Evolutionary conservation across 2,329 filamentous ascomycete species (phyloP), one percentile per base, ranked within the genome.

Genomic region (Arthrobotrys musiformis): DNA sequence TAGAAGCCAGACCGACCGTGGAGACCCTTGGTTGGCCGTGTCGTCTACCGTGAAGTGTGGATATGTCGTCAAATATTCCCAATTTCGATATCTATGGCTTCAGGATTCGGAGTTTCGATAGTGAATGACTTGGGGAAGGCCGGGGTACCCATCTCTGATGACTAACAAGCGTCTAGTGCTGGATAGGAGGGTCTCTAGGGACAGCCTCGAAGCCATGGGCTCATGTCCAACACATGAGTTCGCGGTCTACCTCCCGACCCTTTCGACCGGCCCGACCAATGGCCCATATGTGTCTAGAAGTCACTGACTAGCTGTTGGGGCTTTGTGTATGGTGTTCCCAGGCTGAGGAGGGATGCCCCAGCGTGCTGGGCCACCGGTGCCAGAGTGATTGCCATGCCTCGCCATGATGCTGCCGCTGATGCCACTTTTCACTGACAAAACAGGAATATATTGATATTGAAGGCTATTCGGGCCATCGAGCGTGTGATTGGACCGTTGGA

Each of bases 171-270:
- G 13, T 58, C 19, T 40, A 52, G 44, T 42, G 46, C 30, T 30
- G 22, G 30, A 8, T 40, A 66, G 62, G 30, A 50, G 30, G 42
- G 33, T 30, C 30, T 4, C 33, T 35, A 60, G 54, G 58, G 35
- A 5, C n/a, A 63, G 56, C 28, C 46, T 63, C 22, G 15, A 15
- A 33, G 24, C 22, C 42, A 19, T 28, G 19, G 15, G 9, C 44
- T 63, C 56, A 30, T 63, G 70, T 75, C 44, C 70, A 75, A 75
- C 70, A 75, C 70, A 75, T 75, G 70, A 35, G 13, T 58, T 30
- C 44, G 42, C 37, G 33, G 52, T 54, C 40, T 40, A 9, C 54
- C 28, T 42, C 62, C 28, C 44, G 35, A n/a, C 24, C 28, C 37
- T 22, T 15, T 17, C 35, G 33, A 17, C 50, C 17, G 17, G 46